Evolutionary conservation across 176 grass and related monocot species (phyloP).

Genomic region (Oryza glumipatula): DNA sequence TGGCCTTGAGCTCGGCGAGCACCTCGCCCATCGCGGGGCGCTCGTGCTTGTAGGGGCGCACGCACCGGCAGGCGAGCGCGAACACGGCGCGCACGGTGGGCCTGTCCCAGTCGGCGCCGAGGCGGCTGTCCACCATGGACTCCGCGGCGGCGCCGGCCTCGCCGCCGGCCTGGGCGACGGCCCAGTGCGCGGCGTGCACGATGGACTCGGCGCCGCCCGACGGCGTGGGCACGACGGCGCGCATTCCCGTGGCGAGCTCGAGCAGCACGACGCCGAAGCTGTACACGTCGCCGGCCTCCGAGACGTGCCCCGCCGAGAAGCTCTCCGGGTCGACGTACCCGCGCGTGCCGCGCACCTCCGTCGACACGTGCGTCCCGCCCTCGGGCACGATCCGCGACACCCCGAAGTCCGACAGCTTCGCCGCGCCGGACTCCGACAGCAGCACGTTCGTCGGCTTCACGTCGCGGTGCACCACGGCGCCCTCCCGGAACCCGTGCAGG

Average conservation of each 20-base stretch:
- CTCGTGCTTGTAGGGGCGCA: constrained; percentile 63
- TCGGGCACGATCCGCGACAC: constrained; percentile 60
- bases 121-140: constrained; percentile 57
- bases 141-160: neutral
- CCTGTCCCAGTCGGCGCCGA: constrained; percentile 55
- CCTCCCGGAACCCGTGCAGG: constrained; percentile 63
- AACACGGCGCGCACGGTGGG: constrained; percentile 52
- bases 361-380: constrained; percentile 64
- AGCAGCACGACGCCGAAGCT: constrained; percentile 92
- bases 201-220: constrained; percentile 67
- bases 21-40: constrained; percentile 64
- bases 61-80: constrained; percentile 56
- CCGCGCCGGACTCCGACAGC: constrained; percentile 44
- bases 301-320: constrained; percentile 57
- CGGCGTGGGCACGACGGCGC: constrained; percentile 64
- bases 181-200: constrained; percentile 53
- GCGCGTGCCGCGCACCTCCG: constrained; percentile 66
- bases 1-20: constrained; percentile 45
- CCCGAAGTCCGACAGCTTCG: constrained; percentile 83
- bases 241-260: constrained; percentile 85
- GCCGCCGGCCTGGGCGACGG: constrained; percentile 2
- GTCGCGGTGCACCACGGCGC: constrained; percentile 74
- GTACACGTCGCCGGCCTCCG: constrained; percentile 78
- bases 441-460: constrained; percentile 79
- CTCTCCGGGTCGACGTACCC: constrained; percentile 83